Evolutionary conservation across 495 filamentous ascomycete species (phyloP).

Genomic region (Lepidopterella palustris): DNA sequence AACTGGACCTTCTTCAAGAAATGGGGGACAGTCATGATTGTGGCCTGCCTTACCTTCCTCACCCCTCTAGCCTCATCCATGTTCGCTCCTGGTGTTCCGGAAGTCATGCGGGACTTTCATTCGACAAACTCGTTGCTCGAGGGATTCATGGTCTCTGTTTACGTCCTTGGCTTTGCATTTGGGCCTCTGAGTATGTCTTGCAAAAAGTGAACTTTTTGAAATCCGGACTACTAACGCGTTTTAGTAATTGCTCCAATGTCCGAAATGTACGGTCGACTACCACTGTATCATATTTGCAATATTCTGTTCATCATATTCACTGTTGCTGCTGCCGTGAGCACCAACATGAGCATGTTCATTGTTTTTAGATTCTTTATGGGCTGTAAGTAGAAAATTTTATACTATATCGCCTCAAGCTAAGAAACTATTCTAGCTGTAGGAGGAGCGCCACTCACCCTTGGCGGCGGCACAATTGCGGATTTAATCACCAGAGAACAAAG

Average conservation of each 20-base stretch:
- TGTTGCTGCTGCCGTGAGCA: slow-evolving; percentile 42
- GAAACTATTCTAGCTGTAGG: slow-evolving; percentile 38
- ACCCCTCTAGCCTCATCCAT: slow-evolving; percentile 25
- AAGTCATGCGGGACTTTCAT: slow-evolving; percentile 28
- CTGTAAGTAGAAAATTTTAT: slow-evolving; percentile 10
- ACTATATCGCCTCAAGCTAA: no score
- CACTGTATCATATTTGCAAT: slow-evolving; percentile 42
- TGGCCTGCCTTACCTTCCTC: slow-evolving; percentile 27
- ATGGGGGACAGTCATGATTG: slow-evolving; percentile 21
- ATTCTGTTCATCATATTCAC: slow-evolving; percentile 43
- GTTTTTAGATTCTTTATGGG: slow-evolving; percentile 46
- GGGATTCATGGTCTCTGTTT: slow-evolving; percentile 42
- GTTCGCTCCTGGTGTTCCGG: slow-evolving; percentile 28
- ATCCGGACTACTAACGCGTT: neutral
- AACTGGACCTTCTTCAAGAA: slow-evolving; percentile 39
- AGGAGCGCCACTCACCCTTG: slow-evolving; percentile 40
- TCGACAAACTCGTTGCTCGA: slow-evolving; percentile 21
- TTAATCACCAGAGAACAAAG: slow-evolving; percentile 40
- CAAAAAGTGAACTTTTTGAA: neutral
- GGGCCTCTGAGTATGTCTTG: slow-evolving; percentile 24
- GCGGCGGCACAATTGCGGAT: slow-evolving; percentile 46
- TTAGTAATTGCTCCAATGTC: slow-evolving; percentile 42
- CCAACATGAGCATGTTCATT: slow-evolving; percentile 40
- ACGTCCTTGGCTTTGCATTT: slow-evolving; percentile 35
- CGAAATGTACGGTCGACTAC: slow-evolving; percentile 42